These are phyloP conservation scores for Pythium monospermum DNA, from an alignment of 352 stramenopile species.

Conservation along the genomic window DNA sequence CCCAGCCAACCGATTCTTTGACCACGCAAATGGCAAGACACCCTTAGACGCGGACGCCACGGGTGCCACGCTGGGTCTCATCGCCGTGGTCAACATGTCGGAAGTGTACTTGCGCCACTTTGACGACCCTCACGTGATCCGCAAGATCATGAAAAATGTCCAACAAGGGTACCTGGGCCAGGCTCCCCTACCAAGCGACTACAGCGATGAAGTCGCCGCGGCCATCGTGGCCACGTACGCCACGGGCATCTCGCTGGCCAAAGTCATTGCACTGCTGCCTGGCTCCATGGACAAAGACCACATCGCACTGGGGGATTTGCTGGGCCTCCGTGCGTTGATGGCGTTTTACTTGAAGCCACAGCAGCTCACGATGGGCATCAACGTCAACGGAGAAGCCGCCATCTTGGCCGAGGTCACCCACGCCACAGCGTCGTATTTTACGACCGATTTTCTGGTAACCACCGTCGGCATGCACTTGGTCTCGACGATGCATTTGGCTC, in stretches of 20 bases:
- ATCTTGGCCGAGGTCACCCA: constrained; percentile 39
- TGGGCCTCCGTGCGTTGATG: constrained; percentile 22
- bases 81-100: constrained; percentile 22
- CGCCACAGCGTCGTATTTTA: constrained; percentile 24
- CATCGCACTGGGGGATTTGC: constrained; percentile 26
- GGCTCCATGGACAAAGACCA: constrained; percentile 18
- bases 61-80: constrained; percentile 1
- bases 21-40: background rate
- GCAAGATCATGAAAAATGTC: constrained; percentile 37
- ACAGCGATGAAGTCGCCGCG: constrained; percentile 22
- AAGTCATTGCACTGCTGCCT: constrained; percentile 23
- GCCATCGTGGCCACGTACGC: constrained; percentile 25
- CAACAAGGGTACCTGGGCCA: constrained; percentile 26
- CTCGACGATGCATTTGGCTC: constrained; percentile 29
- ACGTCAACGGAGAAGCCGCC: constrained; percentile 32
- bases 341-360: constrained; percentile 24
- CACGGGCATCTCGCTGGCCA: constrained; percentile 21
- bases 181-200: constrained; percentile 14
- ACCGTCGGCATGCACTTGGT: constrained; percentile 29
- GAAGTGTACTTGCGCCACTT: constrained; percentile 34
- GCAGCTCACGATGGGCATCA: constrained; percentile 30
- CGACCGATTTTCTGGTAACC: constrained; percentile 29
- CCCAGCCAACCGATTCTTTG: constrained; percentile 31
- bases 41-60: background rate
- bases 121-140: constrained; percentile 23